phyloP scores from a whole-genome alignment of 73 alveolate species.

The Stentor coeruleus region DNA sequence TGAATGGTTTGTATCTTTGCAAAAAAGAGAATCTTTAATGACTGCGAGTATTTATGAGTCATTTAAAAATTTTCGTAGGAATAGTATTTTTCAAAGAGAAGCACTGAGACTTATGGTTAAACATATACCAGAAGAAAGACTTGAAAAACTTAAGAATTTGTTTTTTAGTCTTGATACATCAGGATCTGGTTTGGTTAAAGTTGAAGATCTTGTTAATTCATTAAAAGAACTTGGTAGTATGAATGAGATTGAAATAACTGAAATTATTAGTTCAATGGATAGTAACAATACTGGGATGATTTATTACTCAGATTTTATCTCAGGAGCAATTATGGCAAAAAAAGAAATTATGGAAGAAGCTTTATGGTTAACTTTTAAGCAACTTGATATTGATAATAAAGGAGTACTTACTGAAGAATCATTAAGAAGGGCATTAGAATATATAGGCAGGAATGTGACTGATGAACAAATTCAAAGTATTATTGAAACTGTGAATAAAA shows the following conservation, averaged over 20 bases:
- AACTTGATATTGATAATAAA: neutral
- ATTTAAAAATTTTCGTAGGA: neutral
- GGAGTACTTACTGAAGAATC: constrained; percentile 20
- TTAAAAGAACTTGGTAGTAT: neutral
- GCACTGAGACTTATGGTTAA: neutral
- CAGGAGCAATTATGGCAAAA: constrained; percentile 10
- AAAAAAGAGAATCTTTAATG: neutral
- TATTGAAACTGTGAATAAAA: too few species aligned
- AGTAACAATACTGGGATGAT: neutral
- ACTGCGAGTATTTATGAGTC: neutral
- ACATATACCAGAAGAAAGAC: neutral
- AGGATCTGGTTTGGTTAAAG: neutral
- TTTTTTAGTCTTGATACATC: neutral
- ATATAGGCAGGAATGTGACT: neutral
- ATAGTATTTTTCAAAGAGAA: neutral
- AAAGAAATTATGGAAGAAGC: neutral
- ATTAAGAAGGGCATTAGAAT: neutral
- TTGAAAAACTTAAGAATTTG: neutral
- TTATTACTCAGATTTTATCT: neutral
- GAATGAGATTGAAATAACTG: neutral
- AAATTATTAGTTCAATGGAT: neutral
- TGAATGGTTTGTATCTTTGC: constrained; percentile 42
- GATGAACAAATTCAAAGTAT: too few species aligned
- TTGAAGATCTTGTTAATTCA: neutral
- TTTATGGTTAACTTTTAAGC: neutral